Base-by-base conservation (phyloP, 2,329 filamentous ascomycete species). In the Scedosporium apiospermum region DNA sequence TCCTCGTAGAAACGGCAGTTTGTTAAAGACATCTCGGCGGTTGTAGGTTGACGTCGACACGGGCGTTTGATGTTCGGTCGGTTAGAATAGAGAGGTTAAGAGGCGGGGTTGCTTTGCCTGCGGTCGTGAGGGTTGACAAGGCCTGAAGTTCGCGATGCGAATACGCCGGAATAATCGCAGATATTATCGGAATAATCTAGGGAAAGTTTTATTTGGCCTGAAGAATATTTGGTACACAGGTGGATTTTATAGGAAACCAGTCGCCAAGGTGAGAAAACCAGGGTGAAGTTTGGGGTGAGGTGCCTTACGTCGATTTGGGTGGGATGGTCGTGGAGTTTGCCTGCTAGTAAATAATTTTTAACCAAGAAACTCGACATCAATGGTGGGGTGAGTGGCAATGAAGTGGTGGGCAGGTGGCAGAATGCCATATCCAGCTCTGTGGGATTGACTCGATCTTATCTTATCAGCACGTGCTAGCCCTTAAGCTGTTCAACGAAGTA, bases 1-100 rank as follows among this genome's bases (percentile, higher is more conserved):
- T 96, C 91, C 84, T 96, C 92, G 77, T 96, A 97, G 79, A 96
- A 97, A 72, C 92, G 91, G 79, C 90, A 96, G 81, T 96, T 96
- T 75, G 90, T 95, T 82, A 96, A 87, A 79, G 92, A 96, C 90
- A 96, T 96, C 72, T 75, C 89, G 84, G 82, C 61, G 61, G 41
- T 44, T 34, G 12, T 49, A 10, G n/a, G 12, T 49, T 27, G 34
- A 12, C 57, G 57, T 38, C 16, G 57, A 34, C 27, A 12, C 4
- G n/a, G 49, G 51, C 12, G 51, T 23, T 23, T 55, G 51, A 55
- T 55, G 51, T 18, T 27, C 10, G 51, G 51, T 55, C 23, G 4
- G 12, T 14, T 55, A 6, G 18, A 23, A 14, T 7, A 27, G 5
- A 23, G 51, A 55, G 34, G 57, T 34, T 58, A 23, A 58, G 57